Evolutionary conservation across 2,329 filamentous ascomycete genomes (phyloP).

Genomic region (Aspergillus melleus): DNA sequence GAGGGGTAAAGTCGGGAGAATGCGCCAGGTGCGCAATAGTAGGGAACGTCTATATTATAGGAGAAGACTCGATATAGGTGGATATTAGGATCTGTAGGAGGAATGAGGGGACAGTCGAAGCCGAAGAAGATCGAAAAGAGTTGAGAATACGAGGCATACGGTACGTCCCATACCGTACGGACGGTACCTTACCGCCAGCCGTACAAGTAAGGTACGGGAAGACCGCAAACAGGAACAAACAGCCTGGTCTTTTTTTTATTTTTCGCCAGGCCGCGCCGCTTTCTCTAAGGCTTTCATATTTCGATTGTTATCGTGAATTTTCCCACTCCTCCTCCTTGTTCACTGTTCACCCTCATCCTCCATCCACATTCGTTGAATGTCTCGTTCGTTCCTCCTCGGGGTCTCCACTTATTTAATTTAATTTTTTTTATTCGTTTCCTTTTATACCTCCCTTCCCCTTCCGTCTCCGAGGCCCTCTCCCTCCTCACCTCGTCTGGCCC

Average conservation of each 20-base stretch:
- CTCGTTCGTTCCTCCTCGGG: not conserved
- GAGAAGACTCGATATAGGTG: too few species aligned
- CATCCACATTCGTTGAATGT: not conserved
- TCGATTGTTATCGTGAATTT: not conserved
- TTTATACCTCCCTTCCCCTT: not conserved
- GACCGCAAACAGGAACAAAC: not conserved
- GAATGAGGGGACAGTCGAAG: too few species aligned
- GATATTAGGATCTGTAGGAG: too few species aligned
- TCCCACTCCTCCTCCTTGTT: not conserved
- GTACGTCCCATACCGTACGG: not conserved
- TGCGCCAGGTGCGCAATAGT: too few species aligned
- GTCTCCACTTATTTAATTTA: slow-evolving; percentile 2
- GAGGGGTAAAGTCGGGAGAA: not conserved
- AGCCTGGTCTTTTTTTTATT: not conserved
- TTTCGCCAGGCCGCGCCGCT: not conserved
- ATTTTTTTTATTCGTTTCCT: not conserved
- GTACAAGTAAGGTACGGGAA: not conserved
- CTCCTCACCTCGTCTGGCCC: not conserved
- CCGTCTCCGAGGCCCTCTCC: not conserved
- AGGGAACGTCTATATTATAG: too few species aligned
- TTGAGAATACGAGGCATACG: too few species aligned
- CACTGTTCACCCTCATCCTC: not conserved
- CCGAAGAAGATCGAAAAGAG: too few species aligned
- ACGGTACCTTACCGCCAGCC: not conserved
- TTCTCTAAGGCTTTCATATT: not conserved